Evolutionary conservation across 768 basidiomycete genomes (phyloP), one percentile per base, ranked within the genome.

Genomic region (Coprinopsis cinerea): DNA sequence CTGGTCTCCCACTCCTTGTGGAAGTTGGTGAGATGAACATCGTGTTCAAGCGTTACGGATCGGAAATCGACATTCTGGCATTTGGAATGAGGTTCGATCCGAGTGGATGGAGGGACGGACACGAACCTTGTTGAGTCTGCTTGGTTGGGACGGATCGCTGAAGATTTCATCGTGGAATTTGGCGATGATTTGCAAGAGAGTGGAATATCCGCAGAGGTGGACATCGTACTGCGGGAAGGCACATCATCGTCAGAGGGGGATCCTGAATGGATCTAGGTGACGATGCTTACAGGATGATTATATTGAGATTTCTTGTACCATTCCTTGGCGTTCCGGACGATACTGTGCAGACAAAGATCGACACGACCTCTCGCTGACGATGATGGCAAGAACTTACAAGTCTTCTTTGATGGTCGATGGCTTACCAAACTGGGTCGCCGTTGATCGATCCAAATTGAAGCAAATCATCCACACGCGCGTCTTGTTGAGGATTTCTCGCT

Each of bases 401-500:
- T 93, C 89, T 58, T 92, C 91, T 57, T 86, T 85, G 61, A 94
- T 84, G 7, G 89, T 91, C 11, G 83, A 84, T 2, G 91, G 89
- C 64, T 92, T 92, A 2, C 92, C 92, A 62, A 92, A 89, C 62
- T 92, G 86, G 2, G 87, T 92, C 1, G 89, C 84, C 2, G 86
- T 85, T 23, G 90, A 92, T 15, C 88, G 79, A 63, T 96, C 92
- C 50, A 94, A 64, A 61, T 90, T 89, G 68, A 85, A 92, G 62
- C 89, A 93, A 44, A 88, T 86, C 74, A 94, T 78, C 92, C 92
- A 96, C 24, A 85, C 82, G n/a, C 92, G 71, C 35, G 81, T 82
- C 51, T 86, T 81, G 62, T 96, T 94, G 58, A 92, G 67, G 27
- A 88, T 76, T 68, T 94, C 92, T 15, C 92, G 75, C 55, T 88